phyloP scores from a whole-genome alignment of 208 protist species.

The Strigomonas culicis region DNA sequence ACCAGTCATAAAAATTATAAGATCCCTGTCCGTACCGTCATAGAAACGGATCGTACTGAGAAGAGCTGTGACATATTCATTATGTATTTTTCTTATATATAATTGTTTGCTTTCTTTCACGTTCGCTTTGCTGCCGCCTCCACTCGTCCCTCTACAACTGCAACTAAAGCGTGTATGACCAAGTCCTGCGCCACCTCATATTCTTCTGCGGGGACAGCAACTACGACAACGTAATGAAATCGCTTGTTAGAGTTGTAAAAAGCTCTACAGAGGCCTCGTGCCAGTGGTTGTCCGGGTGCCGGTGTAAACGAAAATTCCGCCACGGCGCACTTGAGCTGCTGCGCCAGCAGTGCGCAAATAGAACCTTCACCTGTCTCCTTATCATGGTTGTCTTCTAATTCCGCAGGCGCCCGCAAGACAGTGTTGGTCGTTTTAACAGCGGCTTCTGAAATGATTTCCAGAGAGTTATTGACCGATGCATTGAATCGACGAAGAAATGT shows the following conservation, averaged over 20 bases:
- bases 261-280: slow-evolving; percentile 67
- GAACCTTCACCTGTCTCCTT: no score
- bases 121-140: slow-evolving; percentile 60
- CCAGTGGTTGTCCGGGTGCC: slow-evolving; percentile 43
- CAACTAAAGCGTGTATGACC: slow-evolving; percentile 61
- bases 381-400: slow-evolving; percentile 10
- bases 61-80: neutral
- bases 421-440: neutral
- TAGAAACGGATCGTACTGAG: no score
- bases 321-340: slow-evolving; percentile 51
- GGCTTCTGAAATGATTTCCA: slow-evolving; percentile 40
- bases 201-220: slow-evolving; percentile 73
- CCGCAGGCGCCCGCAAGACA: neutral
- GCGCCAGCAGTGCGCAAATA: slow-evolving; percentile 47
- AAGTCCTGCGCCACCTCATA: slow-evolving; percentile 59
- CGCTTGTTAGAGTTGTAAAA: slow-evolving; percentile 77
- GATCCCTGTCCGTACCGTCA: no score
- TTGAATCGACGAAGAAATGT: slow-evolving; percentile 79
- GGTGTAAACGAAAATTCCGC: slow-evolving; percentile 74
- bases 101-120: slow-evolving; percentile 12
- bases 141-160: slow-evolving; percentile 66
- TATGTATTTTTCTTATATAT: neutral
- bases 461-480: slow-evolving; percentile 65
- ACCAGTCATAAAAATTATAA: no score
- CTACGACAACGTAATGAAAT: slow-evolving; percentile 75